Base-by-base conservation (phyloP, 345 rosid genomes). In the Combretum micranthum region DNA sequence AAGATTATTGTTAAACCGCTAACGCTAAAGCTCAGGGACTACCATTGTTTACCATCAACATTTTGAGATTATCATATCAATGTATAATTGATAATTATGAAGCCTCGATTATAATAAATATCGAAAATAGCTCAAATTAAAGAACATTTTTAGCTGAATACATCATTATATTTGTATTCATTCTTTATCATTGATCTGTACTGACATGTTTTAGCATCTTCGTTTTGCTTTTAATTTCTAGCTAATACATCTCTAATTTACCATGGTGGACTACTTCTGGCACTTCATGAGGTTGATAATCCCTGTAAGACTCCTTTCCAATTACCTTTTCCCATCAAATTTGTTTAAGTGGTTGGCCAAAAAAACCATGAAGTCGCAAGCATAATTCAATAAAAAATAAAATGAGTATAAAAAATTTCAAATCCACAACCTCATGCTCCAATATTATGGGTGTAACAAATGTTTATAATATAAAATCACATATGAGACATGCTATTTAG, bases 261-360 rank as follows among this genome's bases (percentile, higher is more conserved):
- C 66, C 96, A 88, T 71, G 69, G 83, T 55, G 85, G 96, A 52
- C 81, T 85, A 63, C 96, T 88, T 51, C 73, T 85, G 44, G 96
- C 86, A 15, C 83, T 88, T 67, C 23, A 18, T 17, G 96, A 88
- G 75, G 70, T 65, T 20, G 93, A 88, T 62, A 88, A 83, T 69
- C 96, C 96, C 10, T 88, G 96, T 85, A 76, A 81, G 83, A 60
- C 59, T 57, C n/a, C 64, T 55, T 48, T 60, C 23, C 62, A 60
- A 55, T 50, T 72, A 16, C 63, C 21, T 52, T 62, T 69, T 47
- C 10, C 15, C 7, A 44, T 14, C 15, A 13, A 0, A 0, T 14
- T 47, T 47, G 7, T 47, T 47, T 47, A 0, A 47, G 15, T 4
- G 15, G n/a, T 10, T 14, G 17, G 7, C 7, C 16, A 13, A 15